Conservation (phyloP, 1,284 basidiomycete genomes). For the Malassezia cuniculi region DNA sequence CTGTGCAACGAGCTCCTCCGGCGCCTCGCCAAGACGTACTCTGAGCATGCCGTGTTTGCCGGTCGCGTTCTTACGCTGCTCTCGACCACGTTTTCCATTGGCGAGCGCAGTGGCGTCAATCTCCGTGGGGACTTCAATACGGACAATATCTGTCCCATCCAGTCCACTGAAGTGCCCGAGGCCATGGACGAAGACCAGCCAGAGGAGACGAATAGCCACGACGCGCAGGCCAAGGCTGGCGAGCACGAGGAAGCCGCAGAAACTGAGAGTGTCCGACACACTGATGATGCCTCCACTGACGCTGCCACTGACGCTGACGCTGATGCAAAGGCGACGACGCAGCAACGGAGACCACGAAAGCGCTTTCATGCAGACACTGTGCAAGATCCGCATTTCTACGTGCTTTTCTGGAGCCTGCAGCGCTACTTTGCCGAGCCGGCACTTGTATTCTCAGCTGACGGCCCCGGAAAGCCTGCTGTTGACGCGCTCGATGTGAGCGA, state of each 20-base stretch:
- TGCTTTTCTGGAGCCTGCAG: slow-evolving; percentile 36
- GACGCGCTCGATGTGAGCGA: not conserved
- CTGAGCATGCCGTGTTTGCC: slow-evolving; percentile 63
- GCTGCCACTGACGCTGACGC: slow-evolving; percentile 15
- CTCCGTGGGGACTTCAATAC: slow-evolving; percentile 62
- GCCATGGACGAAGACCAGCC: slow-evolving; percentile 17
- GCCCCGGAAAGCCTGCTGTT: not conserved
- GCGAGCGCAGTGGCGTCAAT: slow-evolving; percentile 79
- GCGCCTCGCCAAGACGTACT: slow-evolving; percentile 67
- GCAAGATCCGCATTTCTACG: slow-evolving; percentile 26
- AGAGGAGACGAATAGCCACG: slow-evolving; percentile 14
- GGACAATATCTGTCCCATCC: slow-evolving; percentile 49
- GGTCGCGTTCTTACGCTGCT: slow-evolving; percentile 75
- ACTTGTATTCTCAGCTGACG: slow-evolving; percentile 15
- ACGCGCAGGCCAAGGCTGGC: slow-evolving; percentile 3
- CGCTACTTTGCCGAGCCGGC: slow-evolving; percentile 32
- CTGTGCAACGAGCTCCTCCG: slow-evolving; percentile 73
- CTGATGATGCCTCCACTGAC: slow-evolving; percentile 8
- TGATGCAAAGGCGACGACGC: slow-evolving; percentile 20
- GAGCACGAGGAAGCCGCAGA: not conserved
- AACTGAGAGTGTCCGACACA: not conserved
- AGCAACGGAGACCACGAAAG: not conserved
- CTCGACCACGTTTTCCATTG: slow-evolving; percentile 68
- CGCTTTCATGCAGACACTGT: slow-evolving; percentile 1
- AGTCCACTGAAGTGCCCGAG: slow-evolving; percentile 1